Base-by-base conservation (phyloP, 495 filamentous ascomycete genomes). In the Pseudotulostoma volvatum region DNA sequence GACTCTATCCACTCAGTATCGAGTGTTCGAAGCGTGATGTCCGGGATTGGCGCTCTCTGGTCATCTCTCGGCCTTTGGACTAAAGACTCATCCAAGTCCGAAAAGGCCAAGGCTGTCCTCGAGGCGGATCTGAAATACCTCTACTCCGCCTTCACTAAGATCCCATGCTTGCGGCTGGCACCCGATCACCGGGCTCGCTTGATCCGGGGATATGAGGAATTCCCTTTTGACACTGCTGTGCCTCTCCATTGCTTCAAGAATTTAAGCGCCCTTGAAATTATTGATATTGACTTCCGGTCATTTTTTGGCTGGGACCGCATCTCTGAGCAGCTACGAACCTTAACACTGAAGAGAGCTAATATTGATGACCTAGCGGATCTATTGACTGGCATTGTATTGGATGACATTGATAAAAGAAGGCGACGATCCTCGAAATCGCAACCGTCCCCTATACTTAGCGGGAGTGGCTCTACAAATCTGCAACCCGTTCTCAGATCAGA, bases 141-240 rank as follows among this genome's bases (percentile, higher is more conserved):
- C 7, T 97, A 94, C 59, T 94, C 90, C 14, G 84, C 90, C 40
- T 96, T 96, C 57, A 97, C 90, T 51, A 97, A 97, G 62, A 93
- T 96, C 39, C 90, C 90, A 2, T 93, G 81, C 48, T 65, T 97
- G 32, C 76, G 79, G 40, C 64, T 97, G 36, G 75, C 86, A 34
- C 87, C 87, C 5, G 90, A 96, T 57, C 84, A 82, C 58, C 81
- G 83, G 35, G 84, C 86, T 25, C 76, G 79, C 31, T 60, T 93
- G 48, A 93, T 97, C 44, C 71, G 76, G 42, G 88, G 87, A 20
- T 96, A 86, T 52, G 90, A 97, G 56, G 90, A 95, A 51, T 97
- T 97, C 50, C 90, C 90, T 2, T 94, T 97, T 56, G 90, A 97
- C 53, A 90, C 84, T 30, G 90, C 90, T n/a, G 90, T 97, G 18